phyloP scores from a whole-genome alignment of 306 rosid genomes.

The Castanospermum australe region DNA sequence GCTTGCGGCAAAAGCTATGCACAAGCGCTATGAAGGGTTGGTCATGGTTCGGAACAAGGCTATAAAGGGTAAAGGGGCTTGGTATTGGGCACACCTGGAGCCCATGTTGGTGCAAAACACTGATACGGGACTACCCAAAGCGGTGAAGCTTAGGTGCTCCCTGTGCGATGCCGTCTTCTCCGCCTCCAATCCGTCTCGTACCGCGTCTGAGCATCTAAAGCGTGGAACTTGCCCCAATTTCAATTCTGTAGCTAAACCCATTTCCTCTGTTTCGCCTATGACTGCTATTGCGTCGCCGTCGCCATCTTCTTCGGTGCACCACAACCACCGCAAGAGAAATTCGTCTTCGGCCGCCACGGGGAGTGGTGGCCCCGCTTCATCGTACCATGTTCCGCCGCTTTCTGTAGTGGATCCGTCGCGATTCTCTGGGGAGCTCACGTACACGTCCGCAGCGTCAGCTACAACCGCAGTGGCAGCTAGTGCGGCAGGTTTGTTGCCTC shows the following conservation, averaged over 20 bases:
- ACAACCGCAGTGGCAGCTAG: slow-evolving; percentile 21
- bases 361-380: slow-evolving; percentile 19
- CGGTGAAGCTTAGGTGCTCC: slow-evolving; percentile 70
- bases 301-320: slow-evolving; percentile 34
- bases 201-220: slow-evolving; percentile 80
- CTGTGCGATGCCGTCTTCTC: slow-evolving; percentile 73
- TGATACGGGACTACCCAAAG: slow-evolving; percentile 65
- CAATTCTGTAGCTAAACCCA: slow-evolving; percentile 51
- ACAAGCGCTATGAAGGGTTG: slow-evolving; percentile 67
- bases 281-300: slow-evolving; percentile 19
- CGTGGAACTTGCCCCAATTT: slow-evolving; percentile 82
- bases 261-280: slow-evolving; percentile 57
- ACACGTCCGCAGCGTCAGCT: slow-evolving; percentile 37
- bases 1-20: slow-evolving; percentile 53
- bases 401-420: slow-evolving; percentile 52
- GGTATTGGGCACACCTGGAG: slow-evolving; percentile 82
- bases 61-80: slow-evolving; percentile 77
- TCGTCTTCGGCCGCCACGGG: slow-evolving; percentile 33
- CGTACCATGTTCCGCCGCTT: slow-evolving; percentile 49
- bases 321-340: slow-evolving; percentile 52
- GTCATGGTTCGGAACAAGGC: slow-evolving; percentile 72
- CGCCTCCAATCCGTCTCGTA: slow-evolving; percentile 79
- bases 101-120: slow-evolving; percentile 56
- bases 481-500: slow-evolving; percentile 32
- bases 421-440: slow-evolving; percentile 47